Conservation (phyloP, 1,284 basidiomycete genomes). For the Microbotryum saponariae region DNA sequence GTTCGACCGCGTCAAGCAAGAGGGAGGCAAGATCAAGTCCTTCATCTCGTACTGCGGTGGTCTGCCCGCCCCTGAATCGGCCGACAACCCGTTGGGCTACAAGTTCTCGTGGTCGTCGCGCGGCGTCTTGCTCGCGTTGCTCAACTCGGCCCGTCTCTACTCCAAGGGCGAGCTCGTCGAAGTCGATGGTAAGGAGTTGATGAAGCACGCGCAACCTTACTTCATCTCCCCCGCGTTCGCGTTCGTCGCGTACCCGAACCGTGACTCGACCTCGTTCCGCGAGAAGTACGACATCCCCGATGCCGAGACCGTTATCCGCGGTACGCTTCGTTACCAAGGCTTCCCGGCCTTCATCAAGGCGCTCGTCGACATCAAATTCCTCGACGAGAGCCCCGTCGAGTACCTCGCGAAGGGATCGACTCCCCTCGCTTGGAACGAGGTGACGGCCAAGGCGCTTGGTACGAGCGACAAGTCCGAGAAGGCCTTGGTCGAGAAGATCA, state of each 20-base stretch:
- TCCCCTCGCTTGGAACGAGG: conserved; percentile 64
- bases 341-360: conserved; percentile 95
- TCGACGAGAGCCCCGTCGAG: conserved; percentile 66
- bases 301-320: conserved; percentile 83
- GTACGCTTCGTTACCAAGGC: conserved; percentile 91
- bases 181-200: conserved; percentile 62
- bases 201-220: conserved; percentile 83
- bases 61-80: conserved; percentile 78
- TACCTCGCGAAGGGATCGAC: conserved; percentile 60
- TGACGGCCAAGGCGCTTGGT: conserved; percentile 70
- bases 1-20: conserved; percentile 84
- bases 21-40: conserved; percentile 91
- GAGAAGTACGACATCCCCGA: conserved; percentile 85
- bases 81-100: conserved; percentile 91
- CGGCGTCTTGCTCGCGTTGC: conserved; percentile 87
- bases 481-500: conserved; percentile 62
- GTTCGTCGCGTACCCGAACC: conserved; percentile 96
- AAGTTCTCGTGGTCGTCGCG: conserved; percentile 99
- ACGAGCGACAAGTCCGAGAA: conserved; percentile 62
- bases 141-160: conserved; percentile 84
- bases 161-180: conserved; percentile 57
- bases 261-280: conserved; percentile 81
- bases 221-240: conserved; percentile 80
- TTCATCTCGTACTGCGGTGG: conserved; percentile 98
- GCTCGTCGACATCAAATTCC: conserved; percentile 80